Conservation (phyloP, 306 rosid genomes). For the Acmispon strigosus region DNA sequence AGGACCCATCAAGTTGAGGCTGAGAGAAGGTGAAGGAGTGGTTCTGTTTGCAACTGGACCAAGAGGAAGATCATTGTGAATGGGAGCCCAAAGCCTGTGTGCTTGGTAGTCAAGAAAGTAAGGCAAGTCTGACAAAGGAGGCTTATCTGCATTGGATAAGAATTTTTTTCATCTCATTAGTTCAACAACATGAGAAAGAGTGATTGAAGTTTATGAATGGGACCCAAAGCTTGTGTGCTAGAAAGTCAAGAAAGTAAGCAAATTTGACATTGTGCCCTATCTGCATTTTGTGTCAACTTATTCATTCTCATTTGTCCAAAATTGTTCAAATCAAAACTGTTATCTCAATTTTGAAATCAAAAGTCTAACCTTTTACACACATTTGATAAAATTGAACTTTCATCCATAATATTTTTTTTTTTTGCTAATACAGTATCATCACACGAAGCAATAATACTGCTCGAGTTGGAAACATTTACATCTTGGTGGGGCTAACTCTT, state of each 20-base stretch:
- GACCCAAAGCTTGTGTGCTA: conserved; percentile 37
- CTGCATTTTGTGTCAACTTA: conserved; percentile 22
- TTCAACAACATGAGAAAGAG: conserved; percentile 7
- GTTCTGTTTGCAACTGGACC: conserved; percentile 57
- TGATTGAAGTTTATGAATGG: not conserved
- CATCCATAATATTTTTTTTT: no score
- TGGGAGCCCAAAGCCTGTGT: conserved; percentile 81
- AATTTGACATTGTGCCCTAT: conserved; percentile 55
- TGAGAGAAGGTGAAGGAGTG: conserved; percentile 41
- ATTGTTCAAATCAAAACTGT: not conserved
- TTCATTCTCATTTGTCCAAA: not conserved
- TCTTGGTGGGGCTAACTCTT: no score
- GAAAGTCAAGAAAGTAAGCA: conserved; percentile 67
- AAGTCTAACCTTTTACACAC: not conserved
- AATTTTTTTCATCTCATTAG: not conserved
- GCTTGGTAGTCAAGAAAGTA: conserved; percentile 87
- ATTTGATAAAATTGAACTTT: no score
- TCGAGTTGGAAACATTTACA: no score
- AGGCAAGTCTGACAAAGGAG: conserved; percentile 66
- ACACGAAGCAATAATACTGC: no score
- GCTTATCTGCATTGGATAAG: conserved; percentile 55
- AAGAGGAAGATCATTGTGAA: conserved; percentile 72
- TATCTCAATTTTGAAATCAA: not conserved
- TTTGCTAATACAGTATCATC: no score
- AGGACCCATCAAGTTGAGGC: conserved; percentile 77